Base-by-base conservation (phyloP, 2,329 filamentous ascomycete genomes). In the Xylariales sp. region DNA sequence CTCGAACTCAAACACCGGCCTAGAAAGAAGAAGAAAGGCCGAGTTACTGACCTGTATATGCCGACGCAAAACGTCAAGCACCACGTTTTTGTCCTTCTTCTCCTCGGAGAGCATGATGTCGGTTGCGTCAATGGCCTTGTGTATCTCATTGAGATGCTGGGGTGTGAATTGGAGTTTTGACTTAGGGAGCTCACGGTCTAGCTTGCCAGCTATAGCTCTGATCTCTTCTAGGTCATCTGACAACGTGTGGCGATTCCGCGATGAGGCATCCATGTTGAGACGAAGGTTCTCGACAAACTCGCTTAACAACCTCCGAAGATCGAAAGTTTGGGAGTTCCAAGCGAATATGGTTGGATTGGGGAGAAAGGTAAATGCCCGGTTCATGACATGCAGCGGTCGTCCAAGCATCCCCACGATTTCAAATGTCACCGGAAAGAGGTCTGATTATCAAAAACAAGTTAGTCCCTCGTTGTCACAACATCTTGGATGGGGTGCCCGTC, bases 401-500 rank as follows among this genome's bases (percentile, higher is more conserved):
- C 68, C 66, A 1, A 80, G 57, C 76, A 80, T 80, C n/a, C 74
- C 76, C 3, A 78, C 54, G 1, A 80, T 64, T 50, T 80, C 76
- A 38, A 80, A 80, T 0, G 73, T 67, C 1, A 80, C 75, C n/a
- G 71, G 70, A 42, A 76, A 76, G n/a, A n/a, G n/a, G n/a, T n/a
- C n/a, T n/a, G n/a, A n/a, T n/a, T n/a, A 27, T 27, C 24, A 27
- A 27, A 27, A 27, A 8, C 8, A 8, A n/a, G 24, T 27, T 27
- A 27, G 24, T n/a, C n/a, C n/a, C n/a, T n/a, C n/a, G n/a, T n/a
- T n/a, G n/a, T n/a, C n/a, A n/a, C n/a, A n/a, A n/a, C n/a, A n/a
- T n/a, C n/a, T n/a, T n/a, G n/a, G n/a, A n/a, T n/a, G n/a, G n/a
- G n/a, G n/a, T n/a, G n/a, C n/a, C n/a, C n/a, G n/a, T n/a, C n/a